These are phyloP conservation scores for Fraxinus angustifolia DNA, from an alignment of 305 asterid species.

Conservation along the genomic window DNA sequence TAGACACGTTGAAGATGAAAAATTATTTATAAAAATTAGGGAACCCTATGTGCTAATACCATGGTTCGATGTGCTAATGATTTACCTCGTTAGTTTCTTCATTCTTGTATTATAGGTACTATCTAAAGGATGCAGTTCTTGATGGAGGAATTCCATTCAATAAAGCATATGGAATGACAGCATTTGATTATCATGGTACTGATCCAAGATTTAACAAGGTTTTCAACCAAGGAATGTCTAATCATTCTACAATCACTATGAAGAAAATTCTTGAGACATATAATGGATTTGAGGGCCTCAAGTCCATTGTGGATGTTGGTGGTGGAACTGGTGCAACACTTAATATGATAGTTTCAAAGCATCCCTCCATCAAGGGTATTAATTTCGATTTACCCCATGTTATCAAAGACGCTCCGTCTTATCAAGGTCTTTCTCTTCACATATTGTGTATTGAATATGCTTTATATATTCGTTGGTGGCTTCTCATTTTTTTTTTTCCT, in stretches of 20 bases:
- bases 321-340: conserved; percentile 70
- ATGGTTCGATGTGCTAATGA: not conserved
- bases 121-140: conserved; percentile 57
- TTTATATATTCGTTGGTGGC: not conserved
- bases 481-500: not conserved
- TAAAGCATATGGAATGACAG: conserved; percentile 63
- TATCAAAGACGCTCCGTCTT: conserved; percentile 51
- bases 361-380: conserved; percentile 54
- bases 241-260: conserved; percentile 56
- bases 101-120: conserved; percentile 37
- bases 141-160: conserved; percentile 71
- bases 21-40: too few relatives aligned
- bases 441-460: not conserved
- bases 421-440: conserved; percentile 28
- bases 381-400: conserved; percentile 70
- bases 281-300: conserved; percentile 46
- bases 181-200: conserved; percentile 60
- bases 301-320: conserved; percentile 64
- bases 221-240: conserved; percentile 58
- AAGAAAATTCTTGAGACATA: conserved; percentile 55
- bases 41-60: not conserved
- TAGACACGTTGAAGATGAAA: too few relatives aligned
- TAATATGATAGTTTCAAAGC: conserved; percentile 50
- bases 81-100: not conserved
- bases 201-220: conserved; percentile 61